These are phyloP conservation scores for Umbelopsis vinacea DNA, from an alignment of 192 early-diverging fungal species.

Conservation along the genomic window DNA sequence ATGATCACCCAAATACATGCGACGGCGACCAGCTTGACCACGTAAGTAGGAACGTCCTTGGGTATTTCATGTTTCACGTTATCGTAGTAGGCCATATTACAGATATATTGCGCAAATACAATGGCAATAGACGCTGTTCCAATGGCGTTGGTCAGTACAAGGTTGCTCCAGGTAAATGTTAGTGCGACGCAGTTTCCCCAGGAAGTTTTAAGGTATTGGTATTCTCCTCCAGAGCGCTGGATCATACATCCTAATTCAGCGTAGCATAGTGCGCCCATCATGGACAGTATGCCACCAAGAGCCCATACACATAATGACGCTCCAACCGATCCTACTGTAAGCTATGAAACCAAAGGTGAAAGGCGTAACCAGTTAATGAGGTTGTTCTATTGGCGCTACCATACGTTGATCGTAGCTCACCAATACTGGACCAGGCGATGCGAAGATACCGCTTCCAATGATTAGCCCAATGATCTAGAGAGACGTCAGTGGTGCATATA, in stretches of 20 bases:
- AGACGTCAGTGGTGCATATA: no score
- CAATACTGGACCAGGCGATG: slow-evolving; percentile 76
- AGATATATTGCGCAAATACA: slow-evolving; percentile 76
- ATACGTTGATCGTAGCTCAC: slow-evolving; percentile 21
- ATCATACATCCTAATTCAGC: slow-evolving; percentile 89
- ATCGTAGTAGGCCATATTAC: slow-evolving; percentile 53
- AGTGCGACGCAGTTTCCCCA: slow-evolving; percentile 63
- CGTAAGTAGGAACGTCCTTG: slow-evolving; percentile 21
- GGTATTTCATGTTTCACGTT: not conserved
- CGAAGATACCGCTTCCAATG: slow-evolving; percentile 82
- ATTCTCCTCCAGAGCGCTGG: slow-evolving; percentile 82
- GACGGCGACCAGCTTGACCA: slow-evolving; percentile 35
- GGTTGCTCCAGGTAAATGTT: slow-evolving; percentile 59
- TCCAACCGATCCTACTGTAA: slow-evolving; percentile 62
- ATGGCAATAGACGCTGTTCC: slow-evolving; percentile 54
- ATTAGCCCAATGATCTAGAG: slow-evolving; percentile 67
- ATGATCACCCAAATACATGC: slow-evolving; percentile 37
- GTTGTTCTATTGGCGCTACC: not conserved
- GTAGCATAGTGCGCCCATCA: slow-evolving; percentile 82
- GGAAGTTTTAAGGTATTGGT: slow-evolving; percentile 74
- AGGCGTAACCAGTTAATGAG: not conserved
- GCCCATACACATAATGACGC: slow-evolving; percentile 75
- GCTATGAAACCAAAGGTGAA: not conserved
- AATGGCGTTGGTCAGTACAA: slow-evolving; percentile 54
- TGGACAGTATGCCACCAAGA: slow-evolving; percentile 70